phyloP scores from a whole-genome alignment of 805 yeast species.

The Wickerhamomyces sydowiorum region DNA sequence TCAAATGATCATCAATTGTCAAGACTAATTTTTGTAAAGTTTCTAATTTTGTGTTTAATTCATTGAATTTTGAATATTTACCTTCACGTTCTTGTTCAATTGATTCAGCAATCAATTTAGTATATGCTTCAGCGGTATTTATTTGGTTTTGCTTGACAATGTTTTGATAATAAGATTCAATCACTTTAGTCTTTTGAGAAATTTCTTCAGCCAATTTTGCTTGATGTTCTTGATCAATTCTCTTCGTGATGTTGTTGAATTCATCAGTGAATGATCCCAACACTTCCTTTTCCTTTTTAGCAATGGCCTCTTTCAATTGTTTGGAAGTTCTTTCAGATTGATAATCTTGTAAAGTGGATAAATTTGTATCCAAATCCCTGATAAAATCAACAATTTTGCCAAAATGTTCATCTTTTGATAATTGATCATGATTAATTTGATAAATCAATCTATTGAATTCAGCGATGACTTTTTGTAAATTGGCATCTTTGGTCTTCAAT shows the following conservation, averaged over 20 bases:
- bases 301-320: constrained; percentile 18
- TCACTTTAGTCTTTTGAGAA: constrained; percentile 51
- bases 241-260: constrained; percentile 54
- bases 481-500: constrained; percentile 24
- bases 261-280: constrained; percentile 55
- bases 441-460: constrained; percentile 20
- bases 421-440: constrained; percentile 17
- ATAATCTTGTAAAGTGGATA: constrained; percentile 8
- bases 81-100: constrained; percentile 75
- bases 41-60: constrained; percentile 48
- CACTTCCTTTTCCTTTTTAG: constrained; percentile 44
- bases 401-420: constrained; percentile 9
- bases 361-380: constrained; percentile 15
- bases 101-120: constrained; percentile 47
- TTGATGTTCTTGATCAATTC: constrained; percentile 54
- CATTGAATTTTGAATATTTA: constrained; percentile 62
- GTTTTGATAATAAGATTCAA: constrained; percentile 69
- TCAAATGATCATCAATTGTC: constrained; percentile 31
- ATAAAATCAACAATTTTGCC: constrained; percentile 10
- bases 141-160: constrained; percentile 61
- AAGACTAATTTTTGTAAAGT: constrained; percentile 50
- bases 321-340: constrained; percentile 7
- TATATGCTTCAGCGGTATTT: constrained; percentile 64
- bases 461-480: constrained; percentile 17
- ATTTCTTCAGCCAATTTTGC: constrained; percentile 57